A percentile compares a stretch with the other conserved stretches of the same genome.
phyloP scores from a whole-genome alignment of 2,329 filamentous ascomycete genomes.

The Venturia aucupariae region DNA sequence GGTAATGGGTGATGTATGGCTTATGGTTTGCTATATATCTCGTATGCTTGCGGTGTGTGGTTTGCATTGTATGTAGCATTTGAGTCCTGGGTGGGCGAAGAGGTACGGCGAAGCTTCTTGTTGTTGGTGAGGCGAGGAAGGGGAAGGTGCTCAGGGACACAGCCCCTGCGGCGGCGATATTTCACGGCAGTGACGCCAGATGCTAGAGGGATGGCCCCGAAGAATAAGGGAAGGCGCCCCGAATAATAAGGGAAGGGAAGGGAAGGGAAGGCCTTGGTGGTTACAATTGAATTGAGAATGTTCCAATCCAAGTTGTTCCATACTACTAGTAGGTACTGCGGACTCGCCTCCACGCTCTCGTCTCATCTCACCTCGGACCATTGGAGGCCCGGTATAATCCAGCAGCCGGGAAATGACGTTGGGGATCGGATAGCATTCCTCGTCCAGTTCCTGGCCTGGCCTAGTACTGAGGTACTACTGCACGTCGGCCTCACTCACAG shows the following conservation, averaged over 20 bases:
- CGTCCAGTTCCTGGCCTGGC: neutral
- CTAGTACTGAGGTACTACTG: neutral
- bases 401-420: neutral
- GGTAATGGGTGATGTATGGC: neutral
- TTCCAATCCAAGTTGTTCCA: neutral
- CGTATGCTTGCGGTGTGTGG: neutral
- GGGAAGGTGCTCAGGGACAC: neutral
- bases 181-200: neutral
- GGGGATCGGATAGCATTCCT: neutral
- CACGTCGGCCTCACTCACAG: neutral
- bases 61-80: conserved; percentile 7
- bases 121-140: neutral
- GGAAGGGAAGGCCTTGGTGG: too few relatives aligned
- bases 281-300: neutral
- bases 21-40: neutral
- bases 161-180: neutral
- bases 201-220: neutral
- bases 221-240: neutral
- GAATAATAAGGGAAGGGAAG: too few relatives aligned
- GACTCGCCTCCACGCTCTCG: neutral
- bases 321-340: neutral
- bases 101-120: neutral
- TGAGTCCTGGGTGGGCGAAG: neutral
- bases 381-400: too few relatives aligned
- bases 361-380: neutral